These are phyloP conservation scores for Phialocephala subalpina DNA, from an alignment of 2,329 filamentous ascomycete species.

Conservation along the genomic window DNA sequence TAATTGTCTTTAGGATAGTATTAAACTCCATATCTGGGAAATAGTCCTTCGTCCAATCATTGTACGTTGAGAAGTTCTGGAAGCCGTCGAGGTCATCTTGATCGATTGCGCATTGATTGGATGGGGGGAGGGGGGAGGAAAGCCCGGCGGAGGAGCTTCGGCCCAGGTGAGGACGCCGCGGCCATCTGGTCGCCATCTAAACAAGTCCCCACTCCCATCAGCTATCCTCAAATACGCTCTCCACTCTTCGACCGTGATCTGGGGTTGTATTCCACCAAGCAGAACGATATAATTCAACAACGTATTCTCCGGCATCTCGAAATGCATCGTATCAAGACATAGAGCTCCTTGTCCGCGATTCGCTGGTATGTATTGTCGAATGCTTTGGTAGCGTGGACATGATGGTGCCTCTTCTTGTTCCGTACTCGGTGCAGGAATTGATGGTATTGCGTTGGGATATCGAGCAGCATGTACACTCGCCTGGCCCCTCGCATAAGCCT, in stretches of 20 bases:
- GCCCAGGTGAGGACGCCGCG: too few relatives aligned
- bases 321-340: not conserved
- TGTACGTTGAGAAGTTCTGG: too few relatives aligned
- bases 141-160: too few relatives aligned
- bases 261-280: not conserved
- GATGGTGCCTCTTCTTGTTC: not conserved
- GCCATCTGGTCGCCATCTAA: not conserved
- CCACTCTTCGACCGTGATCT: not conserved
- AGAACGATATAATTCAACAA: not conserved
- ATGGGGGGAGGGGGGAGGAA: too few relatives aligned
- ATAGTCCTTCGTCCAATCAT: too few relatives aligned
- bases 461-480: not conserved
- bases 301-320: slow-evolving; percentile 2
- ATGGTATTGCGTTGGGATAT: not conserved
- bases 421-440: not conserved
- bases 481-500: not conserved
- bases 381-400: not conserved
- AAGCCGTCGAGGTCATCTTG: too few relatives aligned
- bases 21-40: too few relatives aligned
- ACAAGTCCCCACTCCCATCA: not conserved
- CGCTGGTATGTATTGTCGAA: not conserved
- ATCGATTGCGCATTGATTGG: too few relatives aligned
- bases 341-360: not conserved
- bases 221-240: not conserved
- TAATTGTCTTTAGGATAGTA: too few relatives aligned